phyloP scores from a whole-genome alignment of 2,329 filamentous ascomycete genomes.

The Apiospora malaysiana region DNA sequence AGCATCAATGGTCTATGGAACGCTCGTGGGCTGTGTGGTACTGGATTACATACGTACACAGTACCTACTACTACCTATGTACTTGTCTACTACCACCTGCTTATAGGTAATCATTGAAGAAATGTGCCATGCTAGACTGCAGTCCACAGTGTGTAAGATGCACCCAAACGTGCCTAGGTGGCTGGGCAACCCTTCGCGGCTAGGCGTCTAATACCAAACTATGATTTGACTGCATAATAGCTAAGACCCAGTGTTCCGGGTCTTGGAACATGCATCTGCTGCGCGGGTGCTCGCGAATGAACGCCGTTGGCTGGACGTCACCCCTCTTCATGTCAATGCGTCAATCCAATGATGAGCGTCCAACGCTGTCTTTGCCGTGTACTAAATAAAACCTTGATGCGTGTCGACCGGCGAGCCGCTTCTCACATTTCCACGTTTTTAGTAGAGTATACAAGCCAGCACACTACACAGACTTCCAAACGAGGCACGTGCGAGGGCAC shows the following conservation, averaged over 20 bases:
- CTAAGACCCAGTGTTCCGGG: not conserved
- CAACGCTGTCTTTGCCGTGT: not conserved
- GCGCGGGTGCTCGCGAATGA: constrained; percentile 8
- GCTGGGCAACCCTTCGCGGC: not conserved
- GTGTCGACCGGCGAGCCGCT: not conserved
- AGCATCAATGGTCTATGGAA: no score
- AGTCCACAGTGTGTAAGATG: no score
- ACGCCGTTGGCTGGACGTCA: not conserved
- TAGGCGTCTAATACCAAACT: constrained; percentile 5
- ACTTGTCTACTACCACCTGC: no score
- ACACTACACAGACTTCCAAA: not conserved
- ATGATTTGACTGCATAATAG: not conserved
- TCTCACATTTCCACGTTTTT: not conserved
- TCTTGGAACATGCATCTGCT: not conserved
- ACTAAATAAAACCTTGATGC: not conserved
- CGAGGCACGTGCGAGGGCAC: no score
- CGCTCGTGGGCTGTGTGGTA: no score
- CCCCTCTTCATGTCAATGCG: not conserved
- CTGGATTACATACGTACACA: no score
- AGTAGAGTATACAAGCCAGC: no score
- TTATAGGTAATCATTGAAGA: no score
- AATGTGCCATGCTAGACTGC: no score
- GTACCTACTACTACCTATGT: no score
- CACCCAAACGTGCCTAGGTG: no score
- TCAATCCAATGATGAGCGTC: not conserved